Conservation (phyloP, 2,329 filamentous ascomycete species). For the Xylaria sp. region DNA sequence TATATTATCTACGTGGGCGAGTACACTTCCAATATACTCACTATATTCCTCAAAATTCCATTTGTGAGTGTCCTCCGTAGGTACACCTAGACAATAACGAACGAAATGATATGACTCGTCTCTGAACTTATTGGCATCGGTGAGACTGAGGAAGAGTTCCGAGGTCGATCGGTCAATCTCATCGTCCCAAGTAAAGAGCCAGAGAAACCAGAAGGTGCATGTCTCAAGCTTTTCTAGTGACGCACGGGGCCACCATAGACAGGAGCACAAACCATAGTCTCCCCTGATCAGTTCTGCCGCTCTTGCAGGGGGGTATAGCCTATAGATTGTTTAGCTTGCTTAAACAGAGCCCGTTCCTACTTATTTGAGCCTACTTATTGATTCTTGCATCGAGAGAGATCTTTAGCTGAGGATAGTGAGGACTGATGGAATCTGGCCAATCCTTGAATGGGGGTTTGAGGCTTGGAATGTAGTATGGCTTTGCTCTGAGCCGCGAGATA, state of each 20-base stretch:
- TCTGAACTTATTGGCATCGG: conserved; percentile 13
- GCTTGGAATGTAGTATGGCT: background rate
- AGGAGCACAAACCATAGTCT: background rate
- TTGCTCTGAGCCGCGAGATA: background rate
- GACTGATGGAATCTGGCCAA: background rate
- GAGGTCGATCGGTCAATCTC: conserved; percentile 12
- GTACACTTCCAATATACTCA: background rate
- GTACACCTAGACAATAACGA: conserved; percentile 2
- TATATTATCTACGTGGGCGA: background rate
- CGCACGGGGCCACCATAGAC: conserved; percentile 7
- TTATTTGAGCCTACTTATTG: background rate
- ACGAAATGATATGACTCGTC: conserved; percentile 13
- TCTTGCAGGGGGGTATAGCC: background rate
- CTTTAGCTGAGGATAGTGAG: background rate
- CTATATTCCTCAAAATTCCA: background rate
- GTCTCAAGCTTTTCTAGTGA: background rate
- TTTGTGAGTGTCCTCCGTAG: background rate
- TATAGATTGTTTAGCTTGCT: background rate
- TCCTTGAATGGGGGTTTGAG: background rate
- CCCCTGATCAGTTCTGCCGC: background rate
- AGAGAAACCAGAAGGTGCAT: conserved; percentile 9
- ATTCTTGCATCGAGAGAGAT: background rate
- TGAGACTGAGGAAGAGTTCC: background rate
- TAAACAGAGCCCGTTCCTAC: background rate
- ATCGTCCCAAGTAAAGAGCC: conserved; percentile 11